Evolutionary conservation across 176 grass and related monocot genomes (phyloP), one percentile per base, ranked within the genome.

Genomic region (Dendrocalamus sinicus): DNA sequence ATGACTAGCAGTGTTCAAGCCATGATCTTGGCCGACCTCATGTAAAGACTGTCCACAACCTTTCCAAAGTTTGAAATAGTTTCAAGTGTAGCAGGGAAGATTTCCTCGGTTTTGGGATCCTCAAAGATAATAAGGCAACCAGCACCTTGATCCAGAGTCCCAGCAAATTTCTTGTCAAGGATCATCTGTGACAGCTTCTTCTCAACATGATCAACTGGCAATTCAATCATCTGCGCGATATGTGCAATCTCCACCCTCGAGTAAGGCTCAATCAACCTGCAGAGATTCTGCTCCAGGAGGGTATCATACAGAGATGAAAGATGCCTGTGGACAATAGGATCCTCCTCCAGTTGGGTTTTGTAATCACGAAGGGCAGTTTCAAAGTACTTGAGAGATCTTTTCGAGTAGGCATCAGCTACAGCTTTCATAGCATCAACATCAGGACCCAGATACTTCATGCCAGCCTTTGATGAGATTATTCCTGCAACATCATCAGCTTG

Each of bases 381-480:
- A 54, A 95, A 95, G 72, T 86, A 92, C 35, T 92, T 95, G 2
- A 95, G 82, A 57, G 90, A 95, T 77, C 90, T 84, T 84, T 90
- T 92, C 37, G 88, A 81, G 61, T 95, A 87, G 9, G 93, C 90
- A 48, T 95, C 93, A 43, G 93, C 93, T 19, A 95, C 93, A n/a
- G 85, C 88, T 86, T 93, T 97, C 92, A 94, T 94, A 77, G 95
- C 95, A 88, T 97, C 95, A 90, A 97, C 88, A 85, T 97, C 95
- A 75, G 93, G 88, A 57, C 93, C 93, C 3, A 84, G 28, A 84
- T 95, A 95, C 52, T 92, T 91, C 85, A 95, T 78, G 67, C 93
- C 90, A 23, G 90, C 90, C 85, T 95, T 95, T 10, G 90, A 92
- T 23, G 90, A 92, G 28, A 95, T 95, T 77, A 95, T 95, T 66